phyloP scores from a whole-genome alignment of 352 stramenopile genomes.

The Pythium scleroteichum region DNA sequence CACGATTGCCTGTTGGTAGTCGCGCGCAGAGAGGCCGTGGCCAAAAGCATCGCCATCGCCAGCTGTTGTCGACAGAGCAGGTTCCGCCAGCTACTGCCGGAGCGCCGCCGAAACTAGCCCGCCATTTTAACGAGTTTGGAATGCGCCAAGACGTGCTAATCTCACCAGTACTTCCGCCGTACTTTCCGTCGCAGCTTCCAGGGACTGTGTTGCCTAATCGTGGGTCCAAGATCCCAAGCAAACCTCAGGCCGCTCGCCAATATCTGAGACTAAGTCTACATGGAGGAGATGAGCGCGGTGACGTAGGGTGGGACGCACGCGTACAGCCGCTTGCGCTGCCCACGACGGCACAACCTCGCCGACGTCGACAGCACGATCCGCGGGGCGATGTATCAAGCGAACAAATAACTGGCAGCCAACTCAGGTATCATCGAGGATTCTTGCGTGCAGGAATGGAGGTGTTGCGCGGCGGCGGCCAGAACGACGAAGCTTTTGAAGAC shows the following conservation, averaged over 20 bases:
- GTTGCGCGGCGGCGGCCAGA: slow-evolving; percentile 22
- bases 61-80: slow-evolving; percentile 8
- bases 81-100: background rate
- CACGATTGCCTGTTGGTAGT: slow-evolving; percentile 5
- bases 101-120: slow-evolving; percentile 42
- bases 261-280: slow-evolving; percentile 6
- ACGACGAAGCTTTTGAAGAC: slow-evolving; percentile 21
- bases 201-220: slow-evolving; percentile 1
- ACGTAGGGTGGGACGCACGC: slow-evolving; percentile 14
- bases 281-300: slow-evolving; percentile 4
- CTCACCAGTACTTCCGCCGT: slow-evolving; percentile 55
- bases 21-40: background rate
- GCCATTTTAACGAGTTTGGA: slow-evolving; percentile 73
- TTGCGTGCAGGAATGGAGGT: slow-evolving; percentile 66
- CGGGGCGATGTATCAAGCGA: background rate
- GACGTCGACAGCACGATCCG: background rate
- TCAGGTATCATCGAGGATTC: slow-evolving; percentile 55
- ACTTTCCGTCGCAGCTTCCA: slow-evolving; percentile 33
- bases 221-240: slow-evolving; percentile 12
- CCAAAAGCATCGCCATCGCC: slow-evolving; percentile 11
- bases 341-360: background rate
- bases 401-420: slow-evolving; percentile 5
- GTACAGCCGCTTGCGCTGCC: background rate
- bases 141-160: slow-evolving; percentile 55
- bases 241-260: slow-evolving; percentile 7